These are phyloP conservation scores for Nicotiana attenuata DNA, from an alignment of 257 asterid genomes.

Conservation along the genomic window DNA sequence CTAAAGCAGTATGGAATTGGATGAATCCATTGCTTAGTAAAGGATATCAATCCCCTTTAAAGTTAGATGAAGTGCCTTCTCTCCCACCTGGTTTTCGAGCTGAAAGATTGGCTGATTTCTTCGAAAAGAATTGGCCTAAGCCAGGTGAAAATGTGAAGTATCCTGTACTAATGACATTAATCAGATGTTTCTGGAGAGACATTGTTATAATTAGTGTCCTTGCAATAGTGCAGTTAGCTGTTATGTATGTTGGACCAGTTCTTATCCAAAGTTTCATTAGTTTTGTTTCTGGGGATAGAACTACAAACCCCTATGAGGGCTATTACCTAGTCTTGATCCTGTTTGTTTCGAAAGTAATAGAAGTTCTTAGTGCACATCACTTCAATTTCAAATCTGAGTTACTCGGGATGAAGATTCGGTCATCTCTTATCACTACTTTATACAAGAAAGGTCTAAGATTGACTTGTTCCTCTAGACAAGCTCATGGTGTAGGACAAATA, in stretches of 20 bases:
- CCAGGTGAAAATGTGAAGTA: conserved; percentile 35
- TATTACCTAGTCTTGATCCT: conserved; percentile 36
- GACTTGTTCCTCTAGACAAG: conserved; percentile 54
- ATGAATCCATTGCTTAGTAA: conserved; percentile 51
- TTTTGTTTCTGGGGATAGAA: conserved; percentile 40
- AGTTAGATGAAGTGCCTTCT: conserved; percentile 47
- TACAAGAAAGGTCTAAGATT: conserved; percentile 56
- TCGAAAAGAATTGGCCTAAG: conserved; percentile 45
- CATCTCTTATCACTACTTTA: conserved; percentile 42
- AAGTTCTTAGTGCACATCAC: conserved; percentile 66
- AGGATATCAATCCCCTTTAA: conserved; percentile 46
- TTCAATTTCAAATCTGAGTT: conserved; percentile 48
- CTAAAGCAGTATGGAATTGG: conserved; percentile 53
- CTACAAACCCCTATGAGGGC: conserved; percentile 28
- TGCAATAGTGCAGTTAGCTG: conserved; percentile 33
- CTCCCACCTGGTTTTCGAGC: conserved; percentile 49
- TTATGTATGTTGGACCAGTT: conserved; percentile 54
- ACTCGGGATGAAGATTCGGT: conserved; percentile 66
- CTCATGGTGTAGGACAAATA: conserved; percentile 71
- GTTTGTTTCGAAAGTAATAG: conserved; percentile 37
- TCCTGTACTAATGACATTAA: conserved; percentile 40
- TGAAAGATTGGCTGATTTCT: conserved; percentile 37
- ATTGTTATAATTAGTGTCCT: conserved; percentile 43
- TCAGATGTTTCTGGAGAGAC: conserved; percentile 56
- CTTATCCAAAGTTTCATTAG: conserved; percentile 50